phyloP scores from a whole-genome alignment of 768 basidiomycete genomes.

The Cyclocybe cylindracea region DNA sequence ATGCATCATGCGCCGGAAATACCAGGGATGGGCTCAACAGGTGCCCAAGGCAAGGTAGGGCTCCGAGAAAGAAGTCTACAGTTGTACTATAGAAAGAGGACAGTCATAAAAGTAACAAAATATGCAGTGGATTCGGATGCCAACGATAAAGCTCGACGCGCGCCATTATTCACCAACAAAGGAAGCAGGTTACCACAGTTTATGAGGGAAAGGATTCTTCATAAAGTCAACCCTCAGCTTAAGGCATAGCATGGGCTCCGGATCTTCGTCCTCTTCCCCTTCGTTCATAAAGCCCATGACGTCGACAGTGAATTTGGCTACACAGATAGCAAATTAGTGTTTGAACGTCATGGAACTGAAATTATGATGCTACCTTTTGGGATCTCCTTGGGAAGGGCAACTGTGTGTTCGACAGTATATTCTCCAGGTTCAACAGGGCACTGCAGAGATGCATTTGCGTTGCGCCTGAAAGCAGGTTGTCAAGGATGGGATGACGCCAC shows the following conservation, averaged over 20 bases:
- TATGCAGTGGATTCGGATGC: background rate
- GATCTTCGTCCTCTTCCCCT: conserved; percentile 48
- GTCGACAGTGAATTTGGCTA: conserved; percentile 83
- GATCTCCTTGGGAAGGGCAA: conserved; percentile 88
- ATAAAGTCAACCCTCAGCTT: conserved; percentile 80
- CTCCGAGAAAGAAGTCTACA: background rate
- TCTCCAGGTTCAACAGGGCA: conserved; percentile 80
- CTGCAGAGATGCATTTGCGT: conserved; percentile 72
- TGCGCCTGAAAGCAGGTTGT: conserved; percentile 46
- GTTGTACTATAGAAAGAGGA: too few species aligned
- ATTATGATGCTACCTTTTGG: conserved; percentile 58
- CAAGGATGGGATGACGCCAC: background rate
- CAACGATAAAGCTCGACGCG: background rate
- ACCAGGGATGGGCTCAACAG: background rate
- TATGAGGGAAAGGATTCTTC: conserved; percentile 36
- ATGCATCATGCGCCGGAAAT: conserved; percentile 1
- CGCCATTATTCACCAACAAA: conserved; percentile 26
- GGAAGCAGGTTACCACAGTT: background rate
- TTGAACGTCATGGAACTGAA: background rate
- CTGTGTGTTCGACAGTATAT: conserved; percentile 80
- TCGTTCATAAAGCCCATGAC: conserved; percentile 70
- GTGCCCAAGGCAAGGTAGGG: background rate
- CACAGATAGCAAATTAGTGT: background rate
- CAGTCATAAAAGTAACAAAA: too few species aligned
- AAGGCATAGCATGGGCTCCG: conserved; percentile 63